phyloP scores from a whole-genome alignment of 1,139 yeast species.

The Spathaspora sp. region DNA sequence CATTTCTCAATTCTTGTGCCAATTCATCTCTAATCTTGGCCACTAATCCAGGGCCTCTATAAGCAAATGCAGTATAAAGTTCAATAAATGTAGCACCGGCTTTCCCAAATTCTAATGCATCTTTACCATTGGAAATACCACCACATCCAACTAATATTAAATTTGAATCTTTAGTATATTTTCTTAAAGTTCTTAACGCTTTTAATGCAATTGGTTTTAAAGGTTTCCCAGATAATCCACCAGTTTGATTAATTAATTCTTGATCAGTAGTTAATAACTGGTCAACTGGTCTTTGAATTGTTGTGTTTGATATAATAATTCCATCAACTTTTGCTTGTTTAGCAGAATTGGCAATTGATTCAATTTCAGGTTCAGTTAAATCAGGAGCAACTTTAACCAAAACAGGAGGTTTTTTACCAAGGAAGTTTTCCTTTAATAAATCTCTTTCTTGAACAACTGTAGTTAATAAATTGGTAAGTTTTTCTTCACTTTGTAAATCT shows the following conservation, averaged over 20 bases:
- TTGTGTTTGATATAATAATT: slow-evolving; percentile 88
- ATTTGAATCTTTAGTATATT: slow-evolving; percentile 69
- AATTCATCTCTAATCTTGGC: slow-evolving; percentile 77
- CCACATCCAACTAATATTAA: slow-evolving; percentile 91
- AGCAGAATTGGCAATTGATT: slow-evolving; percentile 81
- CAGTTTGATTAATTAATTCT: slow-evolving; percentile 54
- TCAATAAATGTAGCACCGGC: slow-evolving; percentile 93
- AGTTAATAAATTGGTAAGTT: slow-evolving; percentile 63
- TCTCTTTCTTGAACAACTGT: slow-evolving; percentile 66
- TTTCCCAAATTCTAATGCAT: slow-evolving; percentile 85
- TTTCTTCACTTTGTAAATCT: slow-evolving; percentile 76
- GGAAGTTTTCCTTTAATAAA: slow-evolving; percentile 34
- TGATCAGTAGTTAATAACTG: slow-evolving; percentile 48
- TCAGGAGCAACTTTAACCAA: slow-evolving; percentile 94
- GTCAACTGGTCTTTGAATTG: slow-evolving; percentile 70
- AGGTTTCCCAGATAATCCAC: slow-evolving; percentile 94
- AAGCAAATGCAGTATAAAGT: slow-evolving; percentile 87
- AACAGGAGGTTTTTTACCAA: slow-evolving; percentile 64
- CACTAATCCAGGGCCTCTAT: slow-evolving; percentile 89
- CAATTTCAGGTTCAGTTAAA: slow-evolving; percentile 75
- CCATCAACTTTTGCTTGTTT: slow-evolving; percentile 82
- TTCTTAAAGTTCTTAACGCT: slow-evolving; percentile 69
- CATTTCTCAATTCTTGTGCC: slow-evolving; percentile 60
- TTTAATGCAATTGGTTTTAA: slow-evolving; percentile 74
- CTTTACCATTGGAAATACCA: slow-evolving; percentile 81